Evolutionary conservation across 345 rosid species (phyloP), one percentile per base, ranked within the genome.

Genomic region (Diplotaxis tenuifolia): DNA sequence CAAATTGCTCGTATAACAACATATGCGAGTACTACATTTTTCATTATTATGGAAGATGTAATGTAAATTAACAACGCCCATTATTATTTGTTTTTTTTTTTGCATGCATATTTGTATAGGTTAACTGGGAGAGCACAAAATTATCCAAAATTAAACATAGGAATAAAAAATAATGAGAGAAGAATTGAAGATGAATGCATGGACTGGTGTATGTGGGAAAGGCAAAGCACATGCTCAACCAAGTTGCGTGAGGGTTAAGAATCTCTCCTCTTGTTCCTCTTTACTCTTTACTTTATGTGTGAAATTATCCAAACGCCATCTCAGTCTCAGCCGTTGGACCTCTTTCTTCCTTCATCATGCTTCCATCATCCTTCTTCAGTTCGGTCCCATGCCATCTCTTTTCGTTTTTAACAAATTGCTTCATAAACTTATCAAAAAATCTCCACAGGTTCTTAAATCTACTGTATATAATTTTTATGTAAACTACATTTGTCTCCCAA

Each of bases 181-280:
- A 38, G 15, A 54, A 64, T 11, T 22, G 32, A 67, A 68, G 73
- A 75, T 19, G 74, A 59, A 45, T 36, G 79, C 74, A 61, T 62
- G 75, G 65, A 67, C 18, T 42, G 50, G 50, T 42, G 69, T 68
- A 74, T 75, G 79, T 75, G 65, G 65, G 70, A 70, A 76, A 45
- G 61, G 75, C 79, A 70, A 76, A 62, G 65, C 64, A 62, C 69
- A 75, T 67, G 56, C 62, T 66, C 72, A 59, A 75, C 79, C 54
- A 57, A 29, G 65, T 76, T 75, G 79, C 79, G 70, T 75, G 79
- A 62, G 38, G 40, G 59, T 3, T 29, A 52, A 69, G 75, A 62
- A 68, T 36, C 68, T 32, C 36, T 60, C 45, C 15, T 59, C 14
- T 61, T 20, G 9, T 34, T 27, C 62, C 9, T 66, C 40, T 50